phyloP scores from a whole-genome alignment of 1,284 basidiomycete genomes.

The Naganishia liquefaciens region DNA sequence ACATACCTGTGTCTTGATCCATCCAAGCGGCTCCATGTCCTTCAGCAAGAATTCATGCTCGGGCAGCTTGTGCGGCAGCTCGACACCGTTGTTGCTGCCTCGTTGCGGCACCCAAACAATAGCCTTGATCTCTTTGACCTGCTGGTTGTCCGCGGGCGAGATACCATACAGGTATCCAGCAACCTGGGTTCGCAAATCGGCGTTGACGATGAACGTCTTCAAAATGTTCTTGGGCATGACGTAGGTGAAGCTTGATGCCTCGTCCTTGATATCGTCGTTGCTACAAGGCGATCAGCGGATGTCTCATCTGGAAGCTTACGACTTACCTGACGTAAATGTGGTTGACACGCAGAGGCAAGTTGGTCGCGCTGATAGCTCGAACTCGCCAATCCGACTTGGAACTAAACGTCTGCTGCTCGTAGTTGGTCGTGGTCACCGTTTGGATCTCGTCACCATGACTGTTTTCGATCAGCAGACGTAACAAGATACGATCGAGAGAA shows the following conservation, averaged over 20 bases:
- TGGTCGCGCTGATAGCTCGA: constrained; percentile 91
- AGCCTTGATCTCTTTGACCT: constrained; percentile 98
- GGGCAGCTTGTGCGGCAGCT: constrained; percentile 81
- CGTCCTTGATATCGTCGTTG: constrained; percentile 96
- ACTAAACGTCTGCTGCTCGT: constrained; percentile 95
- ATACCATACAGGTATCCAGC: constrained; percentile 91
- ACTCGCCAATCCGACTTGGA: constrained; percentile 99
- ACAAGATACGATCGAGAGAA: background rate
- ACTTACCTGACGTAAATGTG: constrained; percentile 87
- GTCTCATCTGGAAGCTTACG: background rate
- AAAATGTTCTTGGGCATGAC: constrained; percentile 97
- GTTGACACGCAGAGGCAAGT: constrained; percentile 91
- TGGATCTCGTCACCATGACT: constrained; percentile 84
- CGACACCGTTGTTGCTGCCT: constrained; percentile 89
- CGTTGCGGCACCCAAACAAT: constrained; percentile 94
- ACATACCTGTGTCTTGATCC: constrained; percentile 86
- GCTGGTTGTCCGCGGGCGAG: constrained; percentile 92
- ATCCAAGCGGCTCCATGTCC: constrained; percentile 92
- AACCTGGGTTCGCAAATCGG: constrained; percentile 94
- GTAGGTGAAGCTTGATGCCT: constrained; percentile 89
- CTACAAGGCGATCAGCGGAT: constrained; percentile 6
- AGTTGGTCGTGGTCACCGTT: constrained; percentile 94
- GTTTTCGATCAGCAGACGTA: background rate
- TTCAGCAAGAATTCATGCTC: constrained; percentile 92
- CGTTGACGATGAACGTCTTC: constrained; percentile 87